Evolutionary conservation across 768 basidiomycete species (phyloP).

Genomic region (Collybia mongolica): DNA sequence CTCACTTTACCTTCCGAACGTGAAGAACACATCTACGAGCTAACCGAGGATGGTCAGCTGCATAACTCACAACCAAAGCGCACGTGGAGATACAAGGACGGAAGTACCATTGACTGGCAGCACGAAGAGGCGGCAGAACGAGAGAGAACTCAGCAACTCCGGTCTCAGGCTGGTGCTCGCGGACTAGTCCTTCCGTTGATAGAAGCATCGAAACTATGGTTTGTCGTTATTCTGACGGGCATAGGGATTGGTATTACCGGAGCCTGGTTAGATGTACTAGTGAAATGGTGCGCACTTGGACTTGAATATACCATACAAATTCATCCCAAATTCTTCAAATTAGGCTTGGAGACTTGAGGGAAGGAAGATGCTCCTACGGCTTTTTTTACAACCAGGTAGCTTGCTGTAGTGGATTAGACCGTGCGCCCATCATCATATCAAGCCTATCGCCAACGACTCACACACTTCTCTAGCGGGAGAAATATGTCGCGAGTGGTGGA

Average conservation of each 20-base stretch:
- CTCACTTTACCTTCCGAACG: conserved; percentile 22
- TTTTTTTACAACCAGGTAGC: conserved; percentile 73
- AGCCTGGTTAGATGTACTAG: conserved; percentile 71
- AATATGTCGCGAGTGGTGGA: conserved; percentile 62
- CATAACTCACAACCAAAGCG: conserved; percentile 23
- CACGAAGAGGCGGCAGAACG: conserved; percentile 65
- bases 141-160: conserved; percentile 47
- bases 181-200: conserved; percentile 53
- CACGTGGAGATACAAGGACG: conserved; percentile 50
- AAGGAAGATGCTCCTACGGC: conserved; percentile 65
- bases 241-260: conserved; percentile 67
- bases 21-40: conserved; percentile 42
- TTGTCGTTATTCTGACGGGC: conserved; percentile 66
- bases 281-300: conserved; percentile 55
- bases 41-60: conserved; percentile 43
- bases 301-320: conserved; percentile 1
- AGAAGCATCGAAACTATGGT: conserved; percentile 62
- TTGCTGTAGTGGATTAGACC: conserved; percentile 67
- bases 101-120: conserved; percentile 68
- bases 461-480: conserved; percentile 52
- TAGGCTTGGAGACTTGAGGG: conserved; percentile 66
- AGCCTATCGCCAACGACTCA: background rate
- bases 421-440: conserved; percentile 32
- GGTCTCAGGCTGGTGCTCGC: conserved; percentile 51
- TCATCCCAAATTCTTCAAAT: conserved; percentile 1